These are phyloP conservation scores for Graphiopsis chlorocephala DNA, from an alignment of 2,329 filamentous ascomycete genomes.

Conservation along the genomic window DNA sequence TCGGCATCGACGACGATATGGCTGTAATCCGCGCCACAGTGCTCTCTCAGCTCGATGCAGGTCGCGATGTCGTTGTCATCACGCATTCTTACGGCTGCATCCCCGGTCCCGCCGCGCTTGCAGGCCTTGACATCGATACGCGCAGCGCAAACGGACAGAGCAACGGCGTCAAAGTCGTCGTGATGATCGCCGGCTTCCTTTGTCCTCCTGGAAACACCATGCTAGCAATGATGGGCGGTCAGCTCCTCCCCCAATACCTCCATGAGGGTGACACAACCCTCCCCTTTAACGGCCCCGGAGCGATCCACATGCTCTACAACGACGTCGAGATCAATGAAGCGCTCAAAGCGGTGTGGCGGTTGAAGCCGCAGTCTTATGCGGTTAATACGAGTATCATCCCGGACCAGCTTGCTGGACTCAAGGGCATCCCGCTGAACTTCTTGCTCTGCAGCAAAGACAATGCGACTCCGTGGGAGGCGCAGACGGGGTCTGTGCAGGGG, in stretches of 20 bases:
- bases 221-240: slow-evolving; percentile 14
- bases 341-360: slow-evolving; percentile 16
- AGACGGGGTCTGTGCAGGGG: slow-evolving; percentile 9
- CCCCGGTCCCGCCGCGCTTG: slow-evolving; percentile 25
- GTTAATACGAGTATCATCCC: slow-evolving; percentile 7
- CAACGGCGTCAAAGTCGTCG: neutral
- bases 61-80: slow-evolving; percentile 26
- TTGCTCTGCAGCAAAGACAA: slow-evolving; percentile 16
- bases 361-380: slow-evolving; percentile 15
- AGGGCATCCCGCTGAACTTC: slow-evolving; percentile 12
- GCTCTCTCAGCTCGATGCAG: neutral
- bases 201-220: slow-evolving; percentile 5
- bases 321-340: slow-evolving; percentile 17
- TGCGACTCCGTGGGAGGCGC: slow-evolving; percentile 14
- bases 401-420: slow-evolving; percentile 9
- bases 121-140: slow-evolving; percentile 15
- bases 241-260: slow-evolving; percentile 16
- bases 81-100: slow-evolving; percentile 31
- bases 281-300: slow-evolving; percentile 18
- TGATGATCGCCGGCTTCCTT: slow-evolving; percentile 18
- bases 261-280: slow-evolving; percentile 15
- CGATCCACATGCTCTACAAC: slow-evolving; percentile 16
- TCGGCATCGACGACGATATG: neutral
- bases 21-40: neutral
- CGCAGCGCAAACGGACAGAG: neutral